A percentile compares a stretch with the other conserved stretches of the same genome.
phyloP scores from a whole-genome alignment of 2,329 filamentous ascomycete genomes.

The Tolypocladium tropicale region DNA sequence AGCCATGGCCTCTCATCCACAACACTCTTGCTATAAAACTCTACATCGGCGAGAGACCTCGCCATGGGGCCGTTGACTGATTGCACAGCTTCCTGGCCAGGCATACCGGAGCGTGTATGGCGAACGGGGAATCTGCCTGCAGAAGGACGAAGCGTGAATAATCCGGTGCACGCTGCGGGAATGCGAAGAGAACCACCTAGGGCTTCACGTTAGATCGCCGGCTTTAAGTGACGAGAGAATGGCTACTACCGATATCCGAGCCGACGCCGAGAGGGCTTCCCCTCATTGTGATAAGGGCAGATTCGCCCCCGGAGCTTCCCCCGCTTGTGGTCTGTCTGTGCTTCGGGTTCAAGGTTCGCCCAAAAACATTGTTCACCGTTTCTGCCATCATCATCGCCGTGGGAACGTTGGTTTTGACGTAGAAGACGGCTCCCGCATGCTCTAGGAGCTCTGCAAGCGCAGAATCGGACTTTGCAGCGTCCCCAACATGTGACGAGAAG shows the following conservation, averaged over 20 bases:
- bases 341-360: conserved; percentile 50
- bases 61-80: conserved; percentile 56
- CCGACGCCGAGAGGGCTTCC: conserved; percentile 53
- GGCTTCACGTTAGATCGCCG: background rate
- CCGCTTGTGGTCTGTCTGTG: conserved; percentile 51
- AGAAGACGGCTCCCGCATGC: conserved; percentile 40
- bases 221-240: background rate
- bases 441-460: conserved; percentile 30
- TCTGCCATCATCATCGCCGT: conserved; percentile 63
- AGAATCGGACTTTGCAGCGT: conserved; percentile 38
- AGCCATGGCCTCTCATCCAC: conserved; percentile 45
- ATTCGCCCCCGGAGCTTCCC: conserved; percentile 58
- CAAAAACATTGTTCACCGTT: conserved; percentile 54
- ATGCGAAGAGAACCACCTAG: conserved; percentile 42
- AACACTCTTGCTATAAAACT: conserved; percentile 41
- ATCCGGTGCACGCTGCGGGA: conserved; percentile 45
- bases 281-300: conserved; percentile 47
- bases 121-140: conserved; percentile 49
- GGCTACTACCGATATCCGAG: conserved; percentile 45
- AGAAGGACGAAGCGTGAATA: conserved; percentile 46
- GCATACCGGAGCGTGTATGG: conserved; percentile 43
- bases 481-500: conserved; percentile 49
- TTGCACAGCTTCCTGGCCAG: conserved; percentile 54
- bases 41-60: conserved; percentile 42
- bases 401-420: conserved; percentile 47